These are phyloP conservation scores for Lentinula sp. DNA, from an alignment of 768 basidiomycete species.

Conservation along the genomic window DNA sequence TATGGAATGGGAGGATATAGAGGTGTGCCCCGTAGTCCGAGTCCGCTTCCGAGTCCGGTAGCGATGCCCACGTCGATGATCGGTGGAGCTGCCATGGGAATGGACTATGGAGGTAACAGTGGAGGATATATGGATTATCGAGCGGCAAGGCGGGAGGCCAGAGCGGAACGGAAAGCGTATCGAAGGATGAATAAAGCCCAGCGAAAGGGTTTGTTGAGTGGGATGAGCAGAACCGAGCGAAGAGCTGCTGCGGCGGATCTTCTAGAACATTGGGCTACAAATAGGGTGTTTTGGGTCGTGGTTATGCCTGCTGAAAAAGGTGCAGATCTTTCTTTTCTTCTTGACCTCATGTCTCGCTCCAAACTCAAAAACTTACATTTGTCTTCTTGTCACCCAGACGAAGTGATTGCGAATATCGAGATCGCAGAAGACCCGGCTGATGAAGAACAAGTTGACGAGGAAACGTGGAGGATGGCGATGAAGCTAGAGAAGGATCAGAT, in stretches of 20 bases:
- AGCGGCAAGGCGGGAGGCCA: not conserved
- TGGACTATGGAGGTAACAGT: not conserved
- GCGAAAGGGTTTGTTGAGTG: not conserved
- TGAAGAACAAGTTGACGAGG: conserved; percentile 6
- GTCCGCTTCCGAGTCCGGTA: not conserved
- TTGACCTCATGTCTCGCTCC: no score
- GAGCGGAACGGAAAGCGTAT: not conserved
- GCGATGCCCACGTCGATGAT: not conserved
- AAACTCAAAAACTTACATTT: not conserved
- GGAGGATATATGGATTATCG: not conserved
- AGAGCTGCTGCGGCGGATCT: conserved; percentile 15
- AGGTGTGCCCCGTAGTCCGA: not conserved
- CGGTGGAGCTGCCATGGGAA: not conserved
- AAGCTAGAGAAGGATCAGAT: conserved; percentile 2
- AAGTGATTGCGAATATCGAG: conserved; percentile 15
- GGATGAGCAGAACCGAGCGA: conserved; percentile 6
- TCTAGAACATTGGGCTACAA: conserved; percentile 14
- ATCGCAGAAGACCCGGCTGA: conserved; percentile 11
- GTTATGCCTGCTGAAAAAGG: conserved; percentile 16
- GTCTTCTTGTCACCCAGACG: conserved; percentile 5
- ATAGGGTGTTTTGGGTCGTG: conserved; percentile 17
- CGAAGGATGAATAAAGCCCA: conserved; percentile 1
- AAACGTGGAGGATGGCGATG: not conserved
- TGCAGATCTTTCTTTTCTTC: not conserved
- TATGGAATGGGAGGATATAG: not conserved